These are phyloP conservation scores for Fraxinus dipetala DNA, from an alignment of 305 asterid genomes.

Conservation along the genomic window DNA sequence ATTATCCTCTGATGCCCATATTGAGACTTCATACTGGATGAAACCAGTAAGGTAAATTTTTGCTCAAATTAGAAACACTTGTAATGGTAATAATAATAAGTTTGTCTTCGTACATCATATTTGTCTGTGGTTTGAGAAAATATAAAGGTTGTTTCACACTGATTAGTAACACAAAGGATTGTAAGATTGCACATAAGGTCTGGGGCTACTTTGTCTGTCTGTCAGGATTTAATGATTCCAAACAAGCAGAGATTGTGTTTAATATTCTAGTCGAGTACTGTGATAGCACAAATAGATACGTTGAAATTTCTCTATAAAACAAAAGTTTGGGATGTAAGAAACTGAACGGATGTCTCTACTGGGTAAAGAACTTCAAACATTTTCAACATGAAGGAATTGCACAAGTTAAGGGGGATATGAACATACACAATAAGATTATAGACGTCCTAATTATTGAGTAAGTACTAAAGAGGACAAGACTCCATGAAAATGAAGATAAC, in stretches of 20 bases:
- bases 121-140: background rate
- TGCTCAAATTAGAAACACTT: background rate
- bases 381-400: background rate
- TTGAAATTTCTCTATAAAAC: background rate
- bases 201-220: background rate
- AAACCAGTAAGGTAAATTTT: background rate
- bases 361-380: background rate
- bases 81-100: conserved; percentile 2
- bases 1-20: background rate
- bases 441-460: background rate
- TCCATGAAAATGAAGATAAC: background rate
- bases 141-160: background rate
- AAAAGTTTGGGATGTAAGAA: background rate
- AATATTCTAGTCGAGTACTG: background rate
- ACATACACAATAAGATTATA: background rate
- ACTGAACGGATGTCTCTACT: background rate
- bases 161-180: background rate
- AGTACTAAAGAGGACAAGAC: background rate
- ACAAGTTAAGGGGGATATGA: background rate
- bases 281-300: background rate
- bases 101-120: conserved; percentile 2
- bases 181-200: background rate
- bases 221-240: conserved; percentile 1
- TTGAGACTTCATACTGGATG: conserved; percentile 13
- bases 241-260: background rate